Percentiles rank a stretch among this genome's conserved stretches.
phyloP scores from a whole-genome alignment of 1,284 basidiomycete species.

The Austropuccinia psidii region DNA sequence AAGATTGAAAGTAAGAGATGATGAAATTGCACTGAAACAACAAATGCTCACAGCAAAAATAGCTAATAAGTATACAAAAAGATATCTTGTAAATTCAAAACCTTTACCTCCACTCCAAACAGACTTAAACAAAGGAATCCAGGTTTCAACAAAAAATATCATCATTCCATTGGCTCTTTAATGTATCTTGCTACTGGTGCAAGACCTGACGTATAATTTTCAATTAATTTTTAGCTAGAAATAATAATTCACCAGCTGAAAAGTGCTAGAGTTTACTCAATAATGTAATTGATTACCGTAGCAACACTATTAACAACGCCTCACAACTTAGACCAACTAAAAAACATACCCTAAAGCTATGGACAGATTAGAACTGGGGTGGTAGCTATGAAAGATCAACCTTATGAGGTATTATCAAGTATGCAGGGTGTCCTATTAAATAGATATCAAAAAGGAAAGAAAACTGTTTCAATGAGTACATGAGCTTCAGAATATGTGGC shows the following conservation, averaged over 20 bases:
- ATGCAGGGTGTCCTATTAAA: not conserved
- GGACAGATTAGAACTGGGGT: slow-evolving; percentile 5
- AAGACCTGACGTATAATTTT: not conserved
- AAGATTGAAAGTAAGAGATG: too few relatives aligned
- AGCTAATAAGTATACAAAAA: not conserved
- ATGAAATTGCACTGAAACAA: not conserved
- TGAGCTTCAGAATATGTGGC: not conserved
- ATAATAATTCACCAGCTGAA: not conserved
- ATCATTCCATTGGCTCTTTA: not conserved
- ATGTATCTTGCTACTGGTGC: not conserved
- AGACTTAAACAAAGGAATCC: too few relatives aligned
- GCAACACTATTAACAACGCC: not conserved
- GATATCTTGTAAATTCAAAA: too few relatives aligned
- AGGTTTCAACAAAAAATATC: too few relatives aligned
- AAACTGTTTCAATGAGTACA: too few relatives aligned
- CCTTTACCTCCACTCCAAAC: too few relatives aligned
- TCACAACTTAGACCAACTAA: too few relatives aligned
- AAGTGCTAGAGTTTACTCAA: not conserved
- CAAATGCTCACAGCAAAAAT: not conserved
- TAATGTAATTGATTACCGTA: not conserved
- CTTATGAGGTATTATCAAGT: not conserved
- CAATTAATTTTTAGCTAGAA: not conserved
- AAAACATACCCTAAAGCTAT: not conserved
- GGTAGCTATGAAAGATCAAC: not conserved
- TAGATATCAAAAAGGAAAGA: not conserved